Evolutionary conservation across 441 rosid species (phyloP).

Genomic region (Populus hybrid): DNA sequence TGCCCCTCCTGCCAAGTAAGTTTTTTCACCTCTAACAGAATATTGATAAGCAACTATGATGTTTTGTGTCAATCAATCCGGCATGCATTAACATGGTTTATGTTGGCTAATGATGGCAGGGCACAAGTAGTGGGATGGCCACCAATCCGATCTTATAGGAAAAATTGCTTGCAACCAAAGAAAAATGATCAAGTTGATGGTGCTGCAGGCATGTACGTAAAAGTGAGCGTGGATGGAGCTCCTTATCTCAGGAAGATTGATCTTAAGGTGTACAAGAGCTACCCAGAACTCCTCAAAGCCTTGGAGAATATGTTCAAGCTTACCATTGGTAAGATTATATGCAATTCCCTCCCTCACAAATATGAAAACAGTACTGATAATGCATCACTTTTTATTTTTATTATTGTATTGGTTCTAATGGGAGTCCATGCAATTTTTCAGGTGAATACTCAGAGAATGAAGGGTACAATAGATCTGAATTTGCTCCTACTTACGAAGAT

Average conservation of each 20-base stretch:
- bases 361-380: not conserved
- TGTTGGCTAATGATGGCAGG: conserved; percentile 32
- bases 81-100: not conserved
- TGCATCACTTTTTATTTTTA: not conserved
- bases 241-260: conserved; percentile 85
- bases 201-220: conserved; percentile 51
- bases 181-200: conserved; percentile 39
- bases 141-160: conserved; percentile 64
- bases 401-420: not conserved
- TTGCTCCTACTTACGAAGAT: conserved; percentile 78
- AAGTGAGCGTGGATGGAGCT: conserved; percentile 88
- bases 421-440: conserved; percentile 9
- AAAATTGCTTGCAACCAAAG: conserved; percentile 49
- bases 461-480: conserved; percentile 77
- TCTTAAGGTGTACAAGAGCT: conserved; percentile 55
- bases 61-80: not conserved
- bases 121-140: conserved; percentile 93
- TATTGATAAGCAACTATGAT: not conserved
- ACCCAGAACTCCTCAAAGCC: conserved; percentile 60
- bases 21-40: conserved; percentile 41
- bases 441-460: conserved; percentile 71
- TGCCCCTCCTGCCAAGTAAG: conserved; percentile 35
- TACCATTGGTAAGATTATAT: conserved; percentile 45
- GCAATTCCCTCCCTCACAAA: not conserved
- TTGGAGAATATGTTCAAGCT: conserved; percentile 71